These are phyloP conservation scores for Paecilomyces formosus DNA, from an alignment of 2,329 filamentous ascomycete genomes.

Conservation along the genomic window DNA sequence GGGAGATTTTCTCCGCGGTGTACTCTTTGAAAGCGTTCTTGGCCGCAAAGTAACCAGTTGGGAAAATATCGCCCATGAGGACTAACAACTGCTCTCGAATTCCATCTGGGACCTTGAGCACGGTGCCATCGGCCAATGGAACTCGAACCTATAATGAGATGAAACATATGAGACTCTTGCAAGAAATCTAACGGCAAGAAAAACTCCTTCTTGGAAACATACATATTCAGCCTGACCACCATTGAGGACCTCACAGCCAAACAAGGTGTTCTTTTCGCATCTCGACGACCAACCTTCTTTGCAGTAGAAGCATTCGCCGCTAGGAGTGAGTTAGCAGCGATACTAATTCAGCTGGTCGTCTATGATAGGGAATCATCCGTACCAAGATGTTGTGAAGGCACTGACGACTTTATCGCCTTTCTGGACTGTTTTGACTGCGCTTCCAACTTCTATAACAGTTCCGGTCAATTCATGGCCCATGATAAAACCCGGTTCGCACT, in stretches of 20 bases:
- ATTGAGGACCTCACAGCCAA: conserved; percentile 64
- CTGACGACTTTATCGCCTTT: conserved; percentile 73
- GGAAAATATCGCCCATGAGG: conserved; percentile 90
- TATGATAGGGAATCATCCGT: conserved; percentile 18
- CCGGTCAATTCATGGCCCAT: conserved; percentile 83
- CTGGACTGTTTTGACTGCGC: conserved; percentile 59
- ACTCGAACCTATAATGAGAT: conserved; percentile 52
- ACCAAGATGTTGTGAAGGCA: conserved; percentile 78
- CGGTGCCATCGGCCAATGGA: conserved; percentile 71
- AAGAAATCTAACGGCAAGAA: conserved; percentile 8
- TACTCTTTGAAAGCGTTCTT: conserved; percentile 66
- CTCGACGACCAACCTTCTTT: conserved; percentile 67
- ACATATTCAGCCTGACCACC: conserved; percentile 76
- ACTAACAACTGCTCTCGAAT: conserved; percentile 69
- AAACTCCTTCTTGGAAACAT: conserved; percentile 8
- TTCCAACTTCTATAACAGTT: conserved; percentile 59
- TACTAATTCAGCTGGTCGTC: background rate
- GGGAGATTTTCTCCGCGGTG: conserved; percentile 48
- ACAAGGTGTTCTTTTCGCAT: conserved; percentile 62
- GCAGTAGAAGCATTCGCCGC: conserved; percentile 78
- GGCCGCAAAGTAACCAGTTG: conserved; percentile 74
- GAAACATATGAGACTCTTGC: conserved; percentile 2
- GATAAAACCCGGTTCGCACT: conserved; percentile 56
- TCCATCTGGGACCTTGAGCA: conserved; percentile 61
- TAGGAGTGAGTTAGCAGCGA: conserved; percentile 18